phyloP scores from a whole-genome alignment of 2,329 filamentous ascomycete species.

The Hyphodiscus sp. region DNA sequence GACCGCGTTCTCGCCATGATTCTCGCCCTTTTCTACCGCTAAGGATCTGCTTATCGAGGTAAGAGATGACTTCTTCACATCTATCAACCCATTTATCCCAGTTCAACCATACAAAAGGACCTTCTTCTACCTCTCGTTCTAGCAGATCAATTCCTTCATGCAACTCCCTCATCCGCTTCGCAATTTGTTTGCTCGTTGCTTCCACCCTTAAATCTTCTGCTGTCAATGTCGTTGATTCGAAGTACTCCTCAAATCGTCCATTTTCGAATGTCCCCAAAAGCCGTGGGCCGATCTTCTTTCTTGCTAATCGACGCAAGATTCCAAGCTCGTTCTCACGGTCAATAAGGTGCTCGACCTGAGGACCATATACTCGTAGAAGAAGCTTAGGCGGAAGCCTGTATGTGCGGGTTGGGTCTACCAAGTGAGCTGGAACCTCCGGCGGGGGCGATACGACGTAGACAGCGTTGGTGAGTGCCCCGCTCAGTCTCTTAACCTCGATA shows the following conservation, averaged over 20 bases:
- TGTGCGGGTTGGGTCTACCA: slow-evolving; percentile 28
- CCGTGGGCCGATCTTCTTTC: slow-evolving; percentile 88
- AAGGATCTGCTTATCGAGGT: slow-evolving; percentile 50
- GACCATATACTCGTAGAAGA: slow-evolving; percentile 85
- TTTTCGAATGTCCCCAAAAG: slow-evolving; percentile 90
- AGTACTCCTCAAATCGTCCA: slow-evolving; percentile 91
- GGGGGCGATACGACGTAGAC: slow-evolving; percentile 92
- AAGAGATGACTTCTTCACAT: slow-evolving; percentile 45
- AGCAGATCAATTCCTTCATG: slow-evolving; percentile 90
- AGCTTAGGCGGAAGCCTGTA: slow-evolving; percentile 50
- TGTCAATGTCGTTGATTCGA: slow-evolving; percentile 77
- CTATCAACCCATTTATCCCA: slow-evolving; percentile 70
- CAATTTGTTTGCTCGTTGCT: slow-evolving; percentile 85
- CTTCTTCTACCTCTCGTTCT: slow-evolving; percentile 66
- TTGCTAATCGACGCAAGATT: slow-evolving; percentile 77
- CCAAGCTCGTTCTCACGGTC: slow-evolving; percentile 85
- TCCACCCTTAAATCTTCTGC: slow-evolving; percentile 69
- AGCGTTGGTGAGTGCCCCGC: slow-evolving; percentile 90
- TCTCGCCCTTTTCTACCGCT: slow-evolving; percentile 33
- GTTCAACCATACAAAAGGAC: slow-evolving; percentile 81
- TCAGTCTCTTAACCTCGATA: slow-evolving; percentile 69
- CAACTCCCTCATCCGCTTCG: slow-evolving; percentile 93
- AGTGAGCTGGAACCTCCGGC: slow-evolving; percentile 44
- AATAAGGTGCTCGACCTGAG: slow-evolving; percentile 91
- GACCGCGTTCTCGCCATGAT: slow-evolving; percentile 63